Conservation (phyloP, 331 rosid species). For the Rosa hybrid region DNA sequence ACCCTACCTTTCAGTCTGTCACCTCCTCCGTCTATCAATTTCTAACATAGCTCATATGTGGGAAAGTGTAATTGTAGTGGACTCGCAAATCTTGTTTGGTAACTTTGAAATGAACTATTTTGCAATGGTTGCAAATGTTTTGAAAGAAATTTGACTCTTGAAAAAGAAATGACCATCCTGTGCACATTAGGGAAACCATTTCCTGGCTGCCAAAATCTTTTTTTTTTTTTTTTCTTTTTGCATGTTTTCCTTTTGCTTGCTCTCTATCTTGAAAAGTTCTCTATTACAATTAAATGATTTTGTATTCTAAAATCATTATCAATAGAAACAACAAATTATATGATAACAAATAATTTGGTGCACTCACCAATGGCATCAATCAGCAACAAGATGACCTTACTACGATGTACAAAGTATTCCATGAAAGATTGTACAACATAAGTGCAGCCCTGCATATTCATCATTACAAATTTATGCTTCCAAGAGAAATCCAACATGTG, state of each 20-base stretch:
- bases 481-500: background rate
- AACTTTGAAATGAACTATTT: background rate
- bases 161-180: conserved; percentile 2
- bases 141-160: background rate
- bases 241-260: background rate
- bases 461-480: conserved; percentile 20
- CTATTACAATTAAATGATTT: background rate
- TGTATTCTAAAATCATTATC: background rate
- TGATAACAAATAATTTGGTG: conserved; percentile 10
- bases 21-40: background rate
- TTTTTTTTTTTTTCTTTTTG: background rate
- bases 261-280: background rate
- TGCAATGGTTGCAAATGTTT: background rate
- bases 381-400: conserved; percentile 62
- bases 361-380: conserved; percentile 86
- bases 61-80: background rate
- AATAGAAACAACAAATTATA: conserved; percentile 17
- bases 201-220: background rate
- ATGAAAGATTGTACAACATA: conserved; percentile 48
- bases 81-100: background rate
- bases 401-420: conserved; percentile 53
- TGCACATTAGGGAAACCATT: background rate
- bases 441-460: conserved; percentile 70
- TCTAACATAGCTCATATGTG: background rate
- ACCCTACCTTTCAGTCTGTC: background rate